Evolutionary conservation across 2,329 filamentous ascomycete genomes (phyloP).

Genomic region (Diaporthe eres): DNA sequence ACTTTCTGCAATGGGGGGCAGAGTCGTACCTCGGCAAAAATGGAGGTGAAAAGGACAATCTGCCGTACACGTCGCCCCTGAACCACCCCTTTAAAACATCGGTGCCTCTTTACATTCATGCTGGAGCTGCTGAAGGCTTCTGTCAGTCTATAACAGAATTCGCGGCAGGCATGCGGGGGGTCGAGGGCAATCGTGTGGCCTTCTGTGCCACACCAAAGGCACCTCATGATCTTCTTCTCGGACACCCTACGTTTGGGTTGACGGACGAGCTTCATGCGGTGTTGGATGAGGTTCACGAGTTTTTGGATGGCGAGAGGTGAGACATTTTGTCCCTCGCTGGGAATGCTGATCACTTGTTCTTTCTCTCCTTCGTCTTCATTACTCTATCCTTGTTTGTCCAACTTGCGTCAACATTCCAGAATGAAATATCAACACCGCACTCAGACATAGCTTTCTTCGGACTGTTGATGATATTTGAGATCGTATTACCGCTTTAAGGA

Average conservation of each 20-base stretch:
- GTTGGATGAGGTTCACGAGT: neutral
- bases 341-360: too few relatives aligned
- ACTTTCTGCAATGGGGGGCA: slow-evolving; percentile 46
- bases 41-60: slow-evolving; percentile 8
- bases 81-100: slow-evolving; percentile 44
- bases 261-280: neutral
- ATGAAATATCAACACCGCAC: too few relatives aligned
- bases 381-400: too few relatives aligned
- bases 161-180: slow-evolving; percentile 42
- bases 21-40: slow-evolving; percentile 39
- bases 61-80: slow-evolving; percentile 44
- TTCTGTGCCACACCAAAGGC: slow-evolving; percentile 23
- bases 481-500: too few relatives aligned
- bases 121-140: slow-evolving; percentile 43
- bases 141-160: slow-evolving; percentile 41
- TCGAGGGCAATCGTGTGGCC: slow-evolving; percentile 16
- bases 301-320: neutral
- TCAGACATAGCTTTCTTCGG: too few relatives aligned
- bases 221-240: slow-evolving; percentile 21
- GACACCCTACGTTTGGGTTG: neutral
- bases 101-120: slow-evolving; percentile 44
- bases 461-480: too few relatives aligned
- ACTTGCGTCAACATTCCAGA: too few relatives aligned
- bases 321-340: neutral
- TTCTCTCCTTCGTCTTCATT: too few relatives aligned